These are phyloP conservation scores for Penicillium macrosclerotiorum DNA, from an alignment of 495 filamentous ascomycete genomes.

Conservation along the genomic window DNA sequence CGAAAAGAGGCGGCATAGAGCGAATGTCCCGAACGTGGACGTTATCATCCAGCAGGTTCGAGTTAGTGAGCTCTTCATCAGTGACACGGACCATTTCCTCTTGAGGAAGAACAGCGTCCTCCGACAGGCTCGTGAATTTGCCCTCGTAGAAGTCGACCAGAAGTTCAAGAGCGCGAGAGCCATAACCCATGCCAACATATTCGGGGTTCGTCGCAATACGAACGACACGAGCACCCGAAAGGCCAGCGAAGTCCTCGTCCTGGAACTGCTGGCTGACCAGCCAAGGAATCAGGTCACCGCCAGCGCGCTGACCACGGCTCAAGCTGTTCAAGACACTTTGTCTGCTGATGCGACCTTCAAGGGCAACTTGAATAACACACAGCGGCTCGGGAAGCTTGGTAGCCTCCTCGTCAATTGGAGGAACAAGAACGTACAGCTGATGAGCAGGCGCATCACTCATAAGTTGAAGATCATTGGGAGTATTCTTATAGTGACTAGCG, in stretches of 20 bases:
- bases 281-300: conserved; percentile 97
- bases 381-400: conserved; percentile 86
- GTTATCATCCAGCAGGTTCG: conserved; percentile 78
- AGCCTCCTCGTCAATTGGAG: conserved; percentile 74
- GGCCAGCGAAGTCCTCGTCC: conserved; percentile 90
- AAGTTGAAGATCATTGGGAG: conserved; percentile 94
- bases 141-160: conserved; percentile 92
- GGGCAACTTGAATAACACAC: conserved; percentile 89
- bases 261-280: conserved; percentile 98
- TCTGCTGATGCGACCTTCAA: conserved; percentile 92
- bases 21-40: conserved; percentile 87
- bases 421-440: conserved; percentile 91
- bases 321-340: conserved; percentile 88
- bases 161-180: conserved; percentile 79
- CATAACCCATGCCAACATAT: conserved; percentile 92
- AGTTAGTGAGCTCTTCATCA: conserved; percentile 75
- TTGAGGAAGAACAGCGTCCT: conserved; percentile 47
- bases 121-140: conserved; percentile 81
- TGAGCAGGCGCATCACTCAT: conserved; percentile 98
- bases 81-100: conserved; percentile 75
- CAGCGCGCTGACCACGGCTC: conserved; percentile 83
- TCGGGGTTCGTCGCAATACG: conserved; percentile 97
- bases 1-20: conserved; percentile 89
- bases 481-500: conserved; percentile 98
- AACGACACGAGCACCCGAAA: conserved; percentile 89